phyloP scores from a whole-genome alignment of 306 rosid genomes.

The Myrica gale region DNA sequence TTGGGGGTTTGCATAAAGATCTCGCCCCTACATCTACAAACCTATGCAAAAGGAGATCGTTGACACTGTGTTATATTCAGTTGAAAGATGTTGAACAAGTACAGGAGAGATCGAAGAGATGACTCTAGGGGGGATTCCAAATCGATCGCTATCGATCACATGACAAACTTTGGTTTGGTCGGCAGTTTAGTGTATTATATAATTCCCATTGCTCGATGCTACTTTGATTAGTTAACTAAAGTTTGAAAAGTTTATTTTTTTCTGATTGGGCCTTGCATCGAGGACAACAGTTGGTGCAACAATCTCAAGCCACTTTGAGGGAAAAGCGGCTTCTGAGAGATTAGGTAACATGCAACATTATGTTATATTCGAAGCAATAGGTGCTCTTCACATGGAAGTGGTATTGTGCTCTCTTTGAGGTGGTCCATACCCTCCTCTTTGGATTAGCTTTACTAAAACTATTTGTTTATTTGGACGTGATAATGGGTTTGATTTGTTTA shows the following conservation, averaged over 20 bases:
- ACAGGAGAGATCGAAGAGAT: conserved; percentile 39
- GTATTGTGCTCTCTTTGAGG: conserved; percentile 23
- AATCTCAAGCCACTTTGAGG: conserved; percentile 65
- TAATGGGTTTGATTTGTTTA: conserved; percentile 62
- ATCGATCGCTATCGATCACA: conserved; percentile 72
- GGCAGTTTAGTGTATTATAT: conserved; percentile 54
- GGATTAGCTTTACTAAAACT: conserved; percentile 48
- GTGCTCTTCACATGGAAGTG: conserved; percentile 76
- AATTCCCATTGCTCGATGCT: conserved; percentile 42
- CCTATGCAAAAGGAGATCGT: conserved; percentile 35
- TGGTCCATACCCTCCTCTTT: conserved; percentile 55
- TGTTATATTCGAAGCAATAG: conserved; percentile 65
- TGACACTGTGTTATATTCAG: conserved; percentile 44
- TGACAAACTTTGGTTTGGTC: conserved; percentile 66
- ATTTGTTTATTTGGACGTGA: conserved; percentile 34
- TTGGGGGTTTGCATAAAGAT: conserved; percentile 24
- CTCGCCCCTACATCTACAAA: conserved; percentile 14
- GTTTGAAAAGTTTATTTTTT: conserved; percentile 32
- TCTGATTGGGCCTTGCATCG: conserved; percentile 53
- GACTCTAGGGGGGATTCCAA: conserved; percentile 64
- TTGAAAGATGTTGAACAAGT: conserved; percentile 27
- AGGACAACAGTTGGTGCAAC: conserved; percentile 67
- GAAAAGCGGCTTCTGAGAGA: conserved; percentile 64
- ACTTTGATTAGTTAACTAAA: conserved; percentile 38
- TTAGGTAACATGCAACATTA: conserved; percentile 73